Evolutionary conservation across 2,329 filamentous ascomycete genomes (phyloP), one percentile per base, ranked within the genome.

Genomic region (Herpotrichia juniperi): DNA sequence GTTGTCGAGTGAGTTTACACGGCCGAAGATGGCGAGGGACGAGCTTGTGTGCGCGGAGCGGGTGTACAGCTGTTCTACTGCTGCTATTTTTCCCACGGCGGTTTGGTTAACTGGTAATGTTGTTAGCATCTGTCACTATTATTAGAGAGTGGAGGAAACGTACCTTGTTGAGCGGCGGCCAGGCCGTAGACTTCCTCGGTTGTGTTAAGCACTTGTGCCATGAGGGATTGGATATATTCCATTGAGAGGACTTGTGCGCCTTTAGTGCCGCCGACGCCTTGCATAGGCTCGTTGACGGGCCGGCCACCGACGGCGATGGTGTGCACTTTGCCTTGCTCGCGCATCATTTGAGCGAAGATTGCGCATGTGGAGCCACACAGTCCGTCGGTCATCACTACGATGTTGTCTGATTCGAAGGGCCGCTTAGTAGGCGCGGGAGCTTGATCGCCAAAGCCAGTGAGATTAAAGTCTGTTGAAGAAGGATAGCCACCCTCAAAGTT

Each of bases 341-440:
- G 66, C 71, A 76, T 74, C 19, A 76, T 54, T 49, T 77, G 73
- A 31, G 62, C 53, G 63, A 77, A 77, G 51, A 76, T 69, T 19
- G 74, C 70, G 61, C 74, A 77, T 17, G 74, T 75, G 4, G 59
- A 67, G 4, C 69, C 68, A 50, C 74, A 77, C 54, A 67, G 64
- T 32, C 73, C 74, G 40, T 77, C 74, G 51, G 65, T 59, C 2
- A 74, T 46, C 24, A 74, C 52, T n/a, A 73, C 50, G 30, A 74
- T 67, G 53, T 73, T 61, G 12, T 67, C 55, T 1, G 67, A 43
- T 1, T 50, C 21, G 51, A 73, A 75, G 5, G 65, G 62, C n/a
- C n/a, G n/a, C 37, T 67, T 60, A 3, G 63, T 46, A 2, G 51
- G 35, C 3, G 48, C 30, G n/a, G 26, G 42, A 26, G 47, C 21